Evolutionary conservation across 257 asterid species (phyloP).

Genomic region (Mentha longifolia): DNA sequence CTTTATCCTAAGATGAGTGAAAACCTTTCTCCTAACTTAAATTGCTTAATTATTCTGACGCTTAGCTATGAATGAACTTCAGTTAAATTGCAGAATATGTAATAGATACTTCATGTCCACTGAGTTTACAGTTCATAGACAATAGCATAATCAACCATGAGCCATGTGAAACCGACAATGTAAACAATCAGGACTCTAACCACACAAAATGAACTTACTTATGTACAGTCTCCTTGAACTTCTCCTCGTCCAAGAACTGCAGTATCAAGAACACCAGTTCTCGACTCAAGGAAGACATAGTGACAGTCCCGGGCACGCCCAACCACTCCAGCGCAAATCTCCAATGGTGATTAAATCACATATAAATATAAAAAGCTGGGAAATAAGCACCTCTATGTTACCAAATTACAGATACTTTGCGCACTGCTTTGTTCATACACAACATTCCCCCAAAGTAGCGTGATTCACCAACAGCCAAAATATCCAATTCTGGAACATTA

Average conservation of each 20-base stretch:
- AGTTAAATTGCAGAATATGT: background rate
- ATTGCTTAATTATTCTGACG: slow-evolving; percentile 5
- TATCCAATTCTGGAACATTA: slow-evolving; percentile 15
- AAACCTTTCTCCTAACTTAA: background rate
- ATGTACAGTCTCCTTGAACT: slow-evolving; percentile 95
- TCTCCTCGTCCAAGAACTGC: slow-evolving; percentile 96
- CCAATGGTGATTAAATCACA: slow-evolving; percentile 42
- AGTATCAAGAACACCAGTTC: slow-evolving; percentile 95
- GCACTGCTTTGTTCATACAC: background rate
- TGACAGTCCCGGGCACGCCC: slow-evolving; percentile 49
- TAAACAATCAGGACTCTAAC: slow-evolving; percentile 25
- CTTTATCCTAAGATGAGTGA: slow-evolving; percentile 10
- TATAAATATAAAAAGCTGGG: slow-evolving; percentile 9
- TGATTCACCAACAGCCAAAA: slow-evolving; percentile 15
- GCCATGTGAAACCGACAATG: slow-evolving; percentile 11
- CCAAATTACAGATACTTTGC: slow-evolving; percentile 28
- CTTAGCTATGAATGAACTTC: background rate
- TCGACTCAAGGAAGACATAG: slow-evolving; percentile 95
- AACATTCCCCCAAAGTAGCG: slow-evolving; percentile 5
- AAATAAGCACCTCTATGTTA: slow-evolving; percentile 30
- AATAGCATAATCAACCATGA: background rate
- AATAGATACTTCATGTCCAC: background rate
- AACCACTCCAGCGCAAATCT: slow-evolving; percentile 92
- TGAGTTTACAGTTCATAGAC: slow-evolving; percentile 3
- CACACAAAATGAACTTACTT: slow-evolving; percentile 52